Conservation (phyloP, 805 yeast species). For the Ogataea pilisensis region DNA sequence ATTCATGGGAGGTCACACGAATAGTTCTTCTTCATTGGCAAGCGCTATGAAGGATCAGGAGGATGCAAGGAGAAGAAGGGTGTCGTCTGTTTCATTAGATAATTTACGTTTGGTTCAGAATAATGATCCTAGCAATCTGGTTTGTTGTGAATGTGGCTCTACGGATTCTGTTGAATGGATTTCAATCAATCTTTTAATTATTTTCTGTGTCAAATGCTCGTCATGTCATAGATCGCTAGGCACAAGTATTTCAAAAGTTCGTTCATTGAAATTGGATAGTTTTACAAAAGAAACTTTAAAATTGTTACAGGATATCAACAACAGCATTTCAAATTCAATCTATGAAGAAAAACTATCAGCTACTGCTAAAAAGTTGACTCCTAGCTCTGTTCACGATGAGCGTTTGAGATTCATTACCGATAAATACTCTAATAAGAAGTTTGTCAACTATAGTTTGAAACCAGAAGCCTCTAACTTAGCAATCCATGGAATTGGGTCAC, state of each 20-base stretch:
- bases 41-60: neutral
- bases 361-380: conserved; percentile 26
- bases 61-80: conserved; percentile 24
- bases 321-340: conserved; percentile 50
- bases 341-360: conserved; percentile 46
- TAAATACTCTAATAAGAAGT: conserved; percentile 60
- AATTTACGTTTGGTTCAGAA: conserved; percentile 36
- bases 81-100: conserved; percentile 32
- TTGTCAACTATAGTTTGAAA: conserved; percentile 21
- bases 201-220: conserved; percentile 80
- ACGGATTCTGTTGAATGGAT: conserved; percentile 77
- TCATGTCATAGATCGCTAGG: conserved; percentile 88
- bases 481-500: conserved; percentile 49
- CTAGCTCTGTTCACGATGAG: conserved; percentile 38
- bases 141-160: conserved; percentile 79
- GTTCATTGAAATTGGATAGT: conserved; percentile 74
- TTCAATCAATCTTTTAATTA: conserved; percentile 66
- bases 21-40: neutral
- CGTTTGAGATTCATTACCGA: conserved; percentile 57
- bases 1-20: neutral
- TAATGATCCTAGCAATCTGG: conserved; percentile 49
- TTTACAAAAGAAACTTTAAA: conserved; percentile 56
- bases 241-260: conserved; percentile 70
- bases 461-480: conserved; percentile 25
- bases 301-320: conserved; percentile 50